These are phyloP conservation scores for Isoetes engelmannii DNA, from an alignment of 83 land plant species.

Conservation along the genomic window DNA sequence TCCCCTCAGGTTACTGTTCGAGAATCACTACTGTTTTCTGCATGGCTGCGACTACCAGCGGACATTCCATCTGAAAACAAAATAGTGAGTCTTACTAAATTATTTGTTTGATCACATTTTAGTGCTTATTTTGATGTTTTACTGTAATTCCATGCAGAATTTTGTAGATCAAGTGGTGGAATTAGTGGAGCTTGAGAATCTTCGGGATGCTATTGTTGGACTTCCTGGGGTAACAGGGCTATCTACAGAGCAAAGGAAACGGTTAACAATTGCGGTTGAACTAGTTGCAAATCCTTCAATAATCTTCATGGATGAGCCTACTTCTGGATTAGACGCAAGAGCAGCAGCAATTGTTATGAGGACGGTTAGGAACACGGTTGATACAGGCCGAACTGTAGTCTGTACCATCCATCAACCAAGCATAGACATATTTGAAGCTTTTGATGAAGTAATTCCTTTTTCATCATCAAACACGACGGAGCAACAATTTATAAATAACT, in stretches of 20 bases:
- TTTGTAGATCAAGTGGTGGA: slow-evolving; percentile 24
- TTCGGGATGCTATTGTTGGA: slow-evolving; percentile 21
- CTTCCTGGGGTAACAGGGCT: slow-evolving; percentile 18
- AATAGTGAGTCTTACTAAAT: too few relatives aligned
- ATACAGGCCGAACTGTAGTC: slow-evolving; percentile 15
- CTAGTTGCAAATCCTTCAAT: slow-evolving; percentile 22
- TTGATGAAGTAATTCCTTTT: slow-evolving; percentile 13
- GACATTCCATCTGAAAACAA: too few relatives aligned
- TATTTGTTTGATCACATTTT: too few relatives aligned
- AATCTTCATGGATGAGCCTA: slow-evolving; percentile 20
- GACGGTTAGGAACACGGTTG: slow-evolving; percentile 10
- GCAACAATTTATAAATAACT: not conserved
- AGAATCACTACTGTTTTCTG: not conserved
- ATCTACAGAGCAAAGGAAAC: slow-evolving; percentile 26
- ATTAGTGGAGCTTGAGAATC: slow-evolving; percentile 17
- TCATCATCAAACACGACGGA: too few relatives aligned
- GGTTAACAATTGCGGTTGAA: slow-evolving; percentile 21
- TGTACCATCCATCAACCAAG: slow-evolving; percentile 21
- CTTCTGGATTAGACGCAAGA: not conserved
- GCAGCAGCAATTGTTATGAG: slow-evolving; percentile 16
- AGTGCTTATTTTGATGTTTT: too few relatives aligned
- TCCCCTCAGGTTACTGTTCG: slow-evolving; percentile 1
- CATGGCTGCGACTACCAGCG: not conserved
- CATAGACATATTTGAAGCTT: slow-evolving; percentile 20
- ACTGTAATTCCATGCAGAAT: slow-evolving; percentile 4